Evolutionary conservation across 331 rosid species (phyloP), one percentile per base, ranked within the genome.

Genomic region (Cydonia oblonga): DNA sequence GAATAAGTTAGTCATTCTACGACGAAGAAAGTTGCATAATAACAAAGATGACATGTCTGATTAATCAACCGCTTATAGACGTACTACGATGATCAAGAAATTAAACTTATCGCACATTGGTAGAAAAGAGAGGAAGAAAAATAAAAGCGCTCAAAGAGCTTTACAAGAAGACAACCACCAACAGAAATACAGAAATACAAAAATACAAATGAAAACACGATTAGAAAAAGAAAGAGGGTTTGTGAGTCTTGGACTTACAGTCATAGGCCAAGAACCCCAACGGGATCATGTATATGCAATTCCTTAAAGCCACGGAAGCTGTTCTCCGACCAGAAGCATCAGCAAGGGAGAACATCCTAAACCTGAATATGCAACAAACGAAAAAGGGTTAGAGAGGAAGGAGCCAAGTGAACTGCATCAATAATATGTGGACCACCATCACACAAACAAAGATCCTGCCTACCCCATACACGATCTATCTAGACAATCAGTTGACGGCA

Each of bases 241-340:
- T 49, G 19, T 70, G 72, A 58, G 81, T 85, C 65, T 7, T 60
- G 30, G 62, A 90, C 98, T 93, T 78, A 93, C 98, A 91, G 77
- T 91, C 91, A 84, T 86, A 89, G 20, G 98, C 97, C 81, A 91
- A 72, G 83, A 76, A 93, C 26, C 98, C 98, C 91, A 93, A 71
- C 65, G 98, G 98, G 80, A 93, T 79, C 56, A 93, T 86, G 80
- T 91, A 89, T 5, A 90, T 44, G 42, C 96, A 90, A 83, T 93
- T 91, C 81, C 98, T 86, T 72, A 91, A 80, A 70, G 97, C 98
- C 81, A 91, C 97, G 23, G 80, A 68, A 24, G 98, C 87, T 32
- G 96, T 91, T 85, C 90, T 87, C 71, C 6, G 78, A 62, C 97
- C 98, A 82, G 97, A 85, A 65, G 86, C 79, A 80, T 93, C 98